Evolutionary conservation across 2,329 filamentous ascomycete genomes (phyloP).

Genomic region (Aaosphaeria arxii): DNA sequence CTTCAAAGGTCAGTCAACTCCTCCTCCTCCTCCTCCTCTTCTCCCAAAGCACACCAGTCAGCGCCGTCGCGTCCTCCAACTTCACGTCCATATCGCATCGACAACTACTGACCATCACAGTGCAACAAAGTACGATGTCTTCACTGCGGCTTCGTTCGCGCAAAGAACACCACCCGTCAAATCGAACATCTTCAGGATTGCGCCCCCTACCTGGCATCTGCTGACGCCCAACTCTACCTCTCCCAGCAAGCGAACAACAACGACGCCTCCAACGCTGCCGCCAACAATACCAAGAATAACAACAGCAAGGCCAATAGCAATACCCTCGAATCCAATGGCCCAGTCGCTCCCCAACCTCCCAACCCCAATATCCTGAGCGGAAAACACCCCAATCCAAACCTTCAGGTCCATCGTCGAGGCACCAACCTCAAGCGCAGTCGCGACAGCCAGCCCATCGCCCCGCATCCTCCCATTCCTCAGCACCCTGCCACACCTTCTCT

Average conservation of each 20-base stretch:
- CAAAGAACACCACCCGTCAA: slow-evolving; percentile 51
- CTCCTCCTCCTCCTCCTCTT: slow-evolving; percentile 1
- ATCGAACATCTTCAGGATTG: slow-evolving; percentile 50
- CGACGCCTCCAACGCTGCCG: slow-evolving; percentile 5
- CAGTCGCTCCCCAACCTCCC: too few relatives aligned
- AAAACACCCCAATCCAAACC: slow-evolving; percentile 47
- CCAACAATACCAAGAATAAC: background rate
- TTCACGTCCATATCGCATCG: background rate
- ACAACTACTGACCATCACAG: slow-evolving; percentile 13
- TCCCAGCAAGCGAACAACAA: slow-evolving; percentile 10
- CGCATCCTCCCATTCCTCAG: slow-evolving; percentile 17
- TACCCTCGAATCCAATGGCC: too few relatives aligned
- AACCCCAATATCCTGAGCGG: slow-evolving; percentile 41
- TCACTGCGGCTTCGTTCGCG: slow-evolving; percentile 49
- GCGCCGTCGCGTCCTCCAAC: background rate
- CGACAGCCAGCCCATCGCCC: slow-evolving; percentile 36
- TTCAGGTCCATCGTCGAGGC: slow-evolving; percentile 44
- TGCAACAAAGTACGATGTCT: slow-evolving; percentile 50
- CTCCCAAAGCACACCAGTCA: background rate
- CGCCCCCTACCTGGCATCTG: slow-evolving; percentile 42
- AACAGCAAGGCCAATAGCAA: slow-evolving; percentile 11
- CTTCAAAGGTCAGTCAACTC: slow-evolving; percentile 32
- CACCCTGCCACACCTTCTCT: slow-evolving; percentile 5
- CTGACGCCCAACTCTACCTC: slow-evolving; percentile 41
- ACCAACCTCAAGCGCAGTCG: slow-evolving; percentile 39